Base-by-base conservation (phyloP, 306 rosid genomes). In the Casuarina glauca region DNA sequence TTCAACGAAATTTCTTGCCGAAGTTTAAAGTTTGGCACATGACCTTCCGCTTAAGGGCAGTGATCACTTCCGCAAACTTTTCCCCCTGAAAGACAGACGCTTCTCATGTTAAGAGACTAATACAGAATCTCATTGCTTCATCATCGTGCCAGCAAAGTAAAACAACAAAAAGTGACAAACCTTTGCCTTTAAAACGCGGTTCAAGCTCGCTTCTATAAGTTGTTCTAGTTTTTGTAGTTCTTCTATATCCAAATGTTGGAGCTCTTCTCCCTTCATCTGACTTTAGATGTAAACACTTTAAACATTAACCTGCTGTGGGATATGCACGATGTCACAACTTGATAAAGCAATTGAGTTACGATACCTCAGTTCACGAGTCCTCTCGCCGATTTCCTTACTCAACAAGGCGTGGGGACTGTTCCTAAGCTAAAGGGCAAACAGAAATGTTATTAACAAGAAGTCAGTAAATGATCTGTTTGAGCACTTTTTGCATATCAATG, bases 301-400 rank as follows among this genome's bases (percentile, higher is more conserved):
- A 53, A 13, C 69, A 62, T 62, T 13, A 62, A 62, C 6, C 36
- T 36, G 11, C 19, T 62, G 69, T 62, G 44, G 45, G 2, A 62
- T 62, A n/a, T 35, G 68, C 68, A 35, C 35, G 8, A 57, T n/a
- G n/a, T n/a, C n/a, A n/a, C 44, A 13, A 62, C n/a, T 62, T 62
- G 9, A 62, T 26, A 53, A 5, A 67, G 41, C 64, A 13, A 36
- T 38, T 4, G 1, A 15, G 2, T 11, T 46, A 15, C 11, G 44
- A 60, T 74, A 84, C 87, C 82, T 80, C 1, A 84, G 71, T 52
- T 84, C 87, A 16, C 15, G 62, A 4, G 78, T 84, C 48, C 63
- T 80, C 68, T 84, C 75, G 1, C 13, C 80, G 3, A 84, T 72
- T 77, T 84, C 54, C 17, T 51, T 79, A 32, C 42, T 74, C 72